Conservation (phyloP, 1,139 yeast species). For the Debaryomyces nepalensis region DNA sequence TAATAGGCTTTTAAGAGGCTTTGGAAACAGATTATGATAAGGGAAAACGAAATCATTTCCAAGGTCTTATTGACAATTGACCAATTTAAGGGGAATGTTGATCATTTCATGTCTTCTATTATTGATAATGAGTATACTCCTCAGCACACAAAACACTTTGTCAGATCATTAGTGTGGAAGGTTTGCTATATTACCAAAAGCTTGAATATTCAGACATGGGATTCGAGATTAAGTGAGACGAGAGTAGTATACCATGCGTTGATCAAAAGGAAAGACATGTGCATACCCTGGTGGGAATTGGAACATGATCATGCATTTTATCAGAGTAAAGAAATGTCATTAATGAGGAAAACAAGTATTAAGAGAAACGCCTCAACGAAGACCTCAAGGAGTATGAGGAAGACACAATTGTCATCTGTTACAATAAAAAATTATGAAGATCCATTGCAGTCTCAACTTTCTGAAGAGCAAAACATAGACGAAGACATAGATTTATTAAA, state of each 20-base stretch:
- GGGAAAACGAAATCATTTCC: constrained; percentile 45
- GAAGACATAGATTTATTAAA: constrained; percentile 34
- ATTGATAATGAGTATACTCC: constrained; percentile 39
- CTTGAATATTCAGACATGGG: constrained; percentile 44
- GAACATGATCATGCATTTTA: constrained; percentile 37
- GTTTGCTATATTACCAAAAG: constrained; percentile 42
- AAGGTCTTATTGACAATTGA: constrained; percentile 44
- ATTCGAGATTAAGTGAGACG: constrained; percentile 30
- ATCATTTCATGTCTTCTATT: constrained; percentile 36
- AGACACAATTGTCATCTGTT: constrained; percentile 21
- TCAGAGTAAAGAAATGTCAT: constrained; percentile 22
- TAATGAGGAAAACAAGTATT: constrained; percentile 19
- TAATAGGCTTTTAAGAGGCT: neutral
- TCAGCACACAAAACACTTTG: constrained; percentile 25
- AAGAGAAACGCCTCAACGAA: constrained; percentile 15
- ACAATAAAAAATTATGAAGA: constrained; percentile 13
- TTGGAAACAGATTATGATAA: constrained; percentile 22
- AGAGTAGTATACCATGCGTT: constrained; percentile 46
- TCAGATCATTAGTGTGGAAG: constrained; percentile 47
- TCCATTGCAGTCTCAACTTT: constrained; percentile 12
- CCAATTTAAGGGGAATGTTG: constrained; percentile 40
- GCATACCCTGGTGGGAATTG: constrained; percentile 45
- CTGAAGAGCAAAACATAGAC: constrained; percentile 13
- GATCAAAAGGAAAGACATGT: constrained; percentile 35
- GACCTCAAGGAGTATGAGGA: constrained; percentile 16